Conservation (phyloP, 2,329 filamentous ascomycete genomes). For the Microdochium trichocladiopsis region DNA sequence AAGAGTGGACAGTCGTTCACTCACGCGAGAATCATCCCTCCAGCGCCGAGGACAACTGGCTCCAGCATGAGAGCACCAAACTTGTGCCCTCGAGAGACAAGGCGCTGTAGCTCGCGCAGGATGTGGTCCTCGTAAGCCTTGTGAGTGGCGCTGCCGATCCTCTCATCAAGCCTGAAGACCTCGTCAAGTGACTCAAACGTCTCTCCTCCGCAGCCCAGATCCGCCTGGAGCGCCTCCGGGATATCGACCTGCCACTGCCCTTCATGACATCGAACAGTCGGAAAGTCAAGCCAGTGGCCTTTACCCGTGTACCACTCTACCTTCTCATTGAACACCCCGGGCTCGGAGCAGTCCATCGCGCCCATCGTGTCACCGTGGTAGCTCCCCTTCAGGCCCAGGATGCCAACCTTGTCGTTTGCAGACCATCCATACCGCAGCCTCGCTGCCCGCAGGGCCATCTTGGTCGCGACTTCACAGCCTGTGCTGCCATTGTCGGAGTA, state of each 20-base stretch:
- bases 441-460: constrained; percentile 73
- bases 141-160: constrained; percentile 10
- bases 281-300: constrained; percentile 77
- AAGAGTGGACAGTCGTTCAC: constrained; percentile 15
- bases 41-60: constrained; percentile 58
- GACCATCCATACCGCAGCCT: constrained; percentile 61
- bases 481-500: constrained; percentile 48
- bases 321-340: constrained; percentile 70
- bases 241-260: constrained; percentile 61
- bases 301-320: constrained; percentile 80
- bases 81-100: constrained; percentile 40
- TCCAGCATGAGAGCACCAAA: constrained; percentile 61
- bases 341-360: constrained; percentile 79
- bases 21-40: constrained; percentile 59
- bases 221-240: constrained; percentile 36
- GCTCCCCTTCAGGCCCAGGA: constrained; percentile 70
- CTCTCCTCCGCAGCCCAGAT: constrained; percentile 27
- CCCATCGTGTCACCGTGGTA: constrained; percentile 88
- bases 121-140: constrained; percentile 44
- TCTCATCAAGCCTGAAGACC: constrained; percentile 50
- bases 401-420: constrained; percentile 48
- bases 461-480: constrained; percentile 75
- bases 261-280: constrained; percentile 57
- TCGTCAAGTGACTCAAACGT: constrained; percentile 41
- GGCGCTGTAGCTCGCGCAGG: constrained; percentile 32